A percentile compares a stretch with the other conserved stretches of the same genome.
Conservation (phyloP, 1,284 basidiomycete species). For the Trametes hirsuta region DNA sequence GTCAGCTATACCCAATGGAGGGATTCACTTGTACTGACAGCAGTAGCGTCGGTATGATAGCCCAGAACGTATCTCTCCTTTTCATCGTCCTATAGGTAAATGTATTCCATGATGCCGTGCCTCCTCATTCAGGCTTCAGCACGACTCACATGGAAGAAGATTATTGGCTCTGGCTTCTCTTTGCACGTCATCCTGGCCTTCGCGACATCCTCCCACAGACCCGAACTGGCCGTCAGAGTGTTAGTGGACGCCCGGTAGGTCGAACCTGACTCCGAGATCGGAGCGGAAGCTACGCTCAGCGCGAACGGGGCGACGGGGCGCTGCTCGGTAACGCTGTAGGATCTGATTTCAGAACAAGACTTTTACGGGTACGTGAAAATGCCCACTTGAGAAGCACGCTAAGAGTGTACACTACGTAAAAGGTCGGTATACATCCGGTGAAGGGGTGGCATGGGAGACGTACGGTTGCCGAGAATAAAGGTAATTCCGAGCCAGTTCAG, state of each 20-base stretch:
- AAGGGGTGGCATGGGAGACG: neutral
- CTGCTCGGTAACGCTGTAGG: neutral
- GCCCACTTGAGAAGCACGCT: conserved; percentile 20
- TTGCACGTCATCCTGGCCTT: conserved; percentile 12
- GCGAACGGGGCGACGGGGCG: neutral
- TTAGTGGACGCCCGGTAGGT: conserved; percentile 6
- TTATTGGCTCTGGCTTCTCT: neutral
- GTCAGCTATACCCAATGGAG: neutral
- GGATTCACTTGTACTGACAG: neutral
- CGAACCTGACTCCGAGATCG: neutral
- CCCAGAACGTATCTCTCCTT: neutral
- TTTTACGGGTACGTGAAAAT: neutral
- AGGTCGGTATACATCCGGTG: neutral
- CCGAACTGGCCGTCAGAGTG: conserved; percentile 3
- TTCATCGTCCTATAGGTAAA: neutral
- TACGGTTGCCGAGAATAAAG: conserved; percentile 21
- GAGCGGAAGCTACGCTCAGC: neutral
- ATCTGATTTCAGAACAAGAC: neutral
- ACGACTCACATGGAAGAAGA: conserved; percentile 3
- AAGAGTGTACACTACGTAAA: conserved; percentile 16
- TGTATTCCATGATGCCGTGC: no score
- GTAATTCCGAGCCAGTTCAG: conserved; percentile 17
- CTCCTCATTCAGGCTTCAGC: neutral
- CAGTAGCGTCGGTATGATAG: neutral
- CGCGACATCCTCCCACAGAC: conserved; percentile 16